Percentiles rank a stretch among this genome's conserved stretches.
phyloP scores from a whole-genome alignment of 805 yeast species.

The Sungouiella blattae region DNA sequence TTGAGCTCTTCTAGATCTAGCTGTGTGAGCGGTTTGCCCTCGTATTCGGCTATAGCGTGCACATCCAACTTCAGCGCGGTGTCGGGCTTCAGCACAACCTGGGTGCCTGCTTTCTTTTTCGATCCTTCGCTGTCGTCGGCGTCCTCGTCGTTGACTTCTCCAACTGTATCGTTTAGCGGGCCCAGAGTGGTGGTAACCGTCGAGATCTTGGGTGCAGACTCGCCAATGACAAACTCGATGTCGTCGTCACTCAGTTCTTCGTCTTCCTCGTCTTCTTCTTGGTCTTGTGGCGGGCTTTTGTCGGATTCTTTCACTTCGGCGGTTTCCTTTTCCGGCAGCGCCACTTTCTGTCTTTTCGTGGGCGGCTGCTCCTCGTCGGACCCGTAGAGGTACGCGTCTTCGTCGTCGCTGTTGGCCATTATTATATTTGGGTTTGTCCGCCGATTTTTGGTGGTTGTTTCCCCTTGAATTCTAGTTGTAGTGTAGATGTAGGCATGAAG shows the following conservation, averaged over 20 bases:
- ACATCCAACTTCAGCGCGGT: constrained; percentile 54
- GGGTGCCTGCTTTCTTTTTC: constrained; percentile 29
- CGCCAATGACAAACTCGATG: constrained; percentile 76
- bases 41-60: constrained; percentile 67
- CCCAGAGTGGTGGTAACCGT: constrained; percentile 23
- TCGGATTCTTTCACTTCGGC: constrained; percentile 12
- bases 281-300: constrained; percentile 17
- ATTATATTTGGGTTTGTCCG: background rate
- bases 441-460: too few relatives aligned
- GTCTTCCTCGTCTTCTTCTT: constrained; percentile 42
- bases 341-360: constrained; percentile 8
- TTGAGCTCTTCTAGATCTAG: constrained; percentile 75
- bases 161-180: constrained; percentile 28
- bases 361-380: constrained; percentile 33
- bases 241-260: constrained; percentile 60
- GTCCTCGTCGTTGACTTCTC: constrained; percentile 28
- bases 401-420: constrained; percentile 45
- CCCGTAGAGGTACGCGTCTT: constrained; percentile 66
- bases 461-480: too few relatives aligned
- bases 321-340: constrained; percentile 1
- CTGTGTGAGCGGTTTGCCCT: constrained; percentile 81
- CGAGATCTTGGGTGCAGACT: constrained; percentile 19
- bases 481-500: too few relatives aligned
- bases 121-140: constrained; percentile 15
- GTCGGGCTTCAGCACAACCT: constrained; percentile 32